Evolutionary conservation across 306 rosid species (phyloP).

Genomic region (Casuarina glauca): DNA sequence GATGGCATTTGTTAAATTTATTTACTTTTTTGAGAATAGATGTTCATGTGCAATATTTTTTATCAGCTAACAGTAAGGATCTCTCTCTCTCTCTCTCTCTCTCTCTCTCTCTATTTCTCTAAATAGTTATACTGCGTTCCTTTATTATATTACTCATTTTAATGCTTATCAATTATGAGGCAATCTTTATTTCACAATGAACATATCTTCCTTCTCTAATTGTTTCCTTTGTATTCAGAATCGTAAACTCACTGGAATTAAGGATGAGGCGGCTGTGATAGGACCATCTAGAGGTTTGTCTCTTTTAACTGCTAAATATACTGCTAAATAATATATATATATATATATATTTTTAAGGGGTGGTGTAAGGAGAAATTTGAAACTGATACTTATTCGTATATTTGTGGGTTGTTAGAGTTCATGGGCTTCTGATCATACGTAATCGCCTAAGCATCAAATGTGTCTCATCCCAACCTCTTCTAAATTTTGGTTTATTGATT

Average conservation of each 20-base stretch:
- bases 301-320: slow-evolving; percentile 15
- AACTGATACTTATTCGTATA: not conserved
- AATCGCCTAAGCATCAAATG: not conserved
- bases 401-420: slow-evolving; percentile 10
- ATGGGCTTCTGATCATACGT: not conserved
- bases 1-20: not conserved
- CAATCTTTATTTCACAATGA: not conserved
- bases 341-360: not conserved
- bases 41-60: not conserved
- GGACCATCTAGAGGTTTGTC: slow-evolving; percentile 42
- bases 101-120: not conserved
- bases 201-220: not conserved
- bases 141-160: not conserved
- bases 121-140: not conserved
- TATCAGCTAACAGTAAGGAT: not conserved
- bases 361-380: not conserved
- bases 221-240: slow-evolving; percentile 38
- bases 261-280: slow-evolving; percentile 27
- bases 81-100: not conserved
- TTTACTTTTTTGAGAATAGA: not conserved
- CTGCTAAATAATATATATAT: not conserved
- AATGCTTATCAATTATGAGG: not conserved
- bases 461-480: not conserved
- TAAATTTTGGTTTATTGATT: not conserved
- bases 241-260: slow-evolving; percentile 52